Evolutionary conservation across 768 basidiomycete species (phyloP).

Genomic region (Leucocoprinus sp.): DNA sequence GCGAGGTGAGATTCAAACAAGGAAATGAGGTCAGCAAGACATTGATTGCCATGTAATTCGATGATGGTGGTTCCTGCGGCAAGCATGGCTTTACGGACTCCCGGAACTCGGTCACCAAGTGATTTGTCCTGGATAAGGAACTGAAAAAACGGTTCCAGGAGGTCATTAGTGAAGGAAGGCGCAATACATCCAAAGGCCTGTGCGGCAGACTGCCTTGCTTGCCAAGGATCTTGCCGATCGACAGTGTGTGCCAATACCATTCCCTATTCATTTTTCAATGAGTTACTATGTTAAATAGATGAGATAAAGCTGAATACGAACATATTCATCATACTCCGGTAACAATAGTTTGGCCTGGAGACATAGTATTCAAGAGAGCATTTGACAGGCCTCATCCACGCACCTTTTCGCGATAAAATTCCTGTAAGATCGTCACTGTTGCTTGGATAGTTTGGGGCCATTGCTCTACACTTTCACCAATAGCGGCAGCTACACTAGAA

Average conservation of each 20-base stretch:
- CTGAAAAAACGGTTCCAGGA: slow-evolving; percentile 67
- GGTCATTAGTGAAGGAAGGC: slow-evolving; percentile 49
- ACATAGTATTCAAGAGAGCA: background rate
- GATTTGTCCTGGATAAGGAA: slow-evolving; percentile 85
- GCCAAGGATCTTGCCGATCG: slow-evolving; percentile 87
- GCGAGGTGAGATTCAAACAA: slow-evolving; percentile 76
- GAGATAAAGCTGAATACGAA: slow-evolving; percentile 26
- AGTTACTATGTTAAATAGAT: background rate
- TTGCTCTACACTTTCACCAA: slow-evolving; percentile 69
- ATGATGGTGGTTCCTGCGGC: slow-evolving; percentile 73
- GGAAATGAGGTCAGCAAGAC: slow-evolving; percentile 65
- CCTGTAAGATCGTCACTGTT: slow-evolving; percentile 49
- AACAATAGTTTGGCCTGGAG: slow-evolving; percentile 75
- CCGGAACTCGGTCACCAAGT: slow-evolving; percentile 74
- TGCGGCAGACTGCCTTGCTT: slow-evolving; percentile 68
- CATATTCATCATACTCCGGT: slow-evolving; percentile 92
- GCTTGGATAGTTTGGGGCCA: slow-evolving; percentile 50
- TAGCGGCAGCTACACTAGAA: slow-evolving; percentile 55
- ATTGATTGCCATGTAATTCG: slow-evolving; percentile 70
- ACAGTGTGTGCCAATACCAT: slow-evolving; percentile 87
- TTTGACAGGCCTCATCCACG: slow-evolving; percentile 2
- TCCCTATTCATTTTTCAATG: slow-evolving; percentile 51
- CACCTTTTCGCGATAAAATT: slow-evolving; percentile 80
- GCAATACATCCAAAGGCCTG: slow-evolving; percentile 60
- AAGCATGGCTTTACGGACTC: slow-evolving; percentile 86